A percentile compares a stretch with the other conserved stretches of the same genome.
Evolutionary conservation across 2,329 filamentous ascomycete species (phyloP).

Genomic region (Ceratocystis lukuohia): DNA sequence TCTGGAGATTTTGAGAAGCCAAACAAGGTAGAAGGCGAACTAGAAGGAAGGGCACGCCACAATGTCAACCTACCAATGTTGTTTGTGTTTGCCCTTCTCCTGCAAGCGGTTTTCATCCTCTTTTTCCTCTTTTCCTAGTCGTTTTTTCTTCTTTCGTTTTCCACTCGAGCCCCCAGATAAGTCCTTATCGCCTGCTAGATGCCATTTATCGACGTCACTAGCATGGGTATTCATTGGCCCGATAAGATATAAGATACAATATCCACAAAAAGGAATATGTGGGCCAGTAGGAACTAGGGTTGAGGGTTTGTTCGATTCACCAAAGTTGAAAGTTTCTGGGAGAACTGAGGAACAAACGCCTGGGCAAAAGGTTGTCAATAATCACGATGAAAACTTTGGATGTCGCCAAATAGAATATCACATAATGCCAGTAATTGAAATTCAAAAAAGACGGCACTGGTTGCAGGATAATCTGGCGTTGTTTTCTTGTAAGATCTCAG

Average conservation of each 20-base stretch:
- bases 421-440: too few species aligned
- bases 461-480: too few species aligned
- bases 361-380: background rate
- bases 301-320: conserved; percentile 5
- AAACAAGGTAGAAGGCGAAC: background rate
- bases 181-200: background rate
- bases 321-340: too few species aligned
- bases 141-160: conserved; percentile 1
- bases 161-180: background rate
- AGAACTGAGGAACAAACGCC: background rate
- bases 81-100: conserved; percentile 21
- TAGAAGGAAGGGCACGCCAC: background rate
- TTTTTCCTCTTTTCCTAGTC: conserved; percentile 4
- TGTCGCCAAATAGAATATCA: background rate
- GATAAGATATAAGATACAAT: conserved; percentile 14
- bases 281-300: conserved; percentile 16
- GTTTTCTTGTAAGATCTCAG: too few species aligned
- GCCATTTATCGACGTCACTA: conserved; percentile 18
- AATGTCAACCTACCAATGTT: conserved; percentile 25
- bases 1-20: background rate
- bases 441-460: too few species aligned
- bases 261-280: conserved; percentile 6
- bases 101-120: conserved; percentile 16
- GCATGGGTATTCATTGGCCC: conserved; percentile 9
- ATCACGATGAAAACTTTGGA: background rate